Base-by-base conservation (phyloP, 768 basidiomycete genomes). In the Tulasnella sp. region DNA sequence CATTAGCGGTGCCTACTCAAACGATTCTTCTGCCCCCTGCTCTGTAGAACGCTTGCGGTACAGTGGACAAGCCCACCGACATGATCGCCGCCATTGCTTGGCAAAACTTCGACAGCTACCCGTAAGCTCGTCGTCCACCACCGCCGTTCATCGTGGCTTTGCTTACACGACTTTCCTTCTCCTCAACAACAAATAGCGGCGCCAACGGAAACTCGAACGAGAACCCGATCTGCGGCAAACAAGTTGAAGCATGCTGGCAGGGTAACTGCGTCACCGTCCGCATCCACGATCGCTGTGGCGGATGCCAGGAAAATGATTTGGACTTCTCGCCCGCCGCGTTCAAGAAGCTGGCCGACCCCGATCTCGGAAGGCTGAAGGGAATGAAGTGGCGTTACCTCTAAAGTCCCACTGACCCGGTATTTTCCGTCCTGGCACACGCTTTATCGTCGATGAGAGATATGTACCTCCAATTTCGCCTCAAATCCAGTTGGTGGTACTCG, bases 31-130 rank as follows among this genome's bases (percentile, higher is more conserved):
- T 76, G n/a, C 11, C 48, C 31, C 14, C 14, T 24, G 16, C 4
- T 46, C 18, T 18, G 28, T 64, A 78, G 77, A 78, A 78, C 40
- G 77, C 77, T 22, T 78, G 77, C 60, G 77, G 77, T 31, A 78
- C 60, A 6, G 22, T 40, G 7, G 60, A 78, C 41, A 37, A 37
- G 20, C 9, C 1, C 1, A 37, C 50, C 0, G 31, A 48, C 16
- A n/a, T 22, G 31, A 78, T 78, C n/a, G 77, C 58, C 18, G 77
- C 77, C n/a, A 46, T 64, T 18, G 31, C 24, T 5, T 24, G 37
- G 24, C 60, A 37, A 8, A n/a, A 37, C 20, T 78, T 48, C 20
- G 77, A 78, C 40, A 78, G 11, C 28, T 78, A 40, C 20, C 77
- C 77, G 77, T 78, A 31, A 22, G 77, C 24, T 37, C 2, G 37